Evolutionary conservation across 805 yeast genomes (phyloP), one percentile per base, ranked within the genome.

Genomic region (Novakomyces olei): DNA sequence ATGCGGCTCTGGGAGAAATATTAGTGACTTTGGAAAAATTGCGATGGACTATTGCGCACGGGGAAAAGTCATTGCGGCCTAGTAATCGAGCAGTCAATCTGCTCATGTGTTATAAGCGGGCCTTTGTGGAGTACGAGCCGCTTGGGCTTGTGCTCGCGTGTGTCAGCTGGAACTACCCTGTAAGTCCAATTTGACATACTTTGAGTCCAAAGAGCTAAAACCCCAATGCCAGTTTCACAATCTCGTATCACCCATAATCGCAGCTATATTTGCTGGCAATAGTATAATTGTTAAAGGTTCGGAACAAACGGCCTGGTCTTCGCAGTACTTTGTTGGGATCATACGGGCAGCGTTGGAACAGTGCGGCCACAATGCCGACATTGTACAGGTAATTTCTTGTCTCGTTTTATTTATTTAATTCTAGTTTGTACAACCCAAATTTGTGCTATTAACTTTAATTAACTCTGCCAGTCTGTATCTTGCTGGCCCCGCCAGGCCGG

Each of bases 151-250:
- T 85, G 17, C 66, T 91, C 5, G 92, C 96, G 0, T 60, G 88
- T 38, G 79, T 88, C 1, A 78, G 93, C 3, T 88, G 99, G 99
- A 88, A 88, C 48, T 88, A 88, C 50, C 98, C 99, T 0, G 34
- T 39, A n/a, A n/a, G n/a, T n/a, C n/a, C 27, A 10, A 39, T 15
- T n/a, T n/a, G n/a, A n/a, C n/a, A n/a, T n/a, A n/a, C n/a, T n/a
- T n/a, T n/a, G n/a, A n/a, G n/a, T n/a, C n/a, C n/a, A n/a, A n/a
- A n/a, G n/a, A n/a, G n/a, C n/a, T n/a, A n/a, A n/a, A n/a, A n/a
- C n/a, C n/a, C 26, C 19, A 15, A 9, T 6, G n/a, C 37, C 12
- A 37, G 40, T 72, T 88, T 52, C 98, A 88, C 50, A 88, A 88
- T 51, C 57, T 83, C 33, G 55, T 88, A 61, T 95, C 95, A 2